A percentile compares a stretch with the other conserved stretches of the same genome.
Evolutionary conservation across 139 green algal species (phyloP).

Genomic region (Coelastrella sp.): DNA sequence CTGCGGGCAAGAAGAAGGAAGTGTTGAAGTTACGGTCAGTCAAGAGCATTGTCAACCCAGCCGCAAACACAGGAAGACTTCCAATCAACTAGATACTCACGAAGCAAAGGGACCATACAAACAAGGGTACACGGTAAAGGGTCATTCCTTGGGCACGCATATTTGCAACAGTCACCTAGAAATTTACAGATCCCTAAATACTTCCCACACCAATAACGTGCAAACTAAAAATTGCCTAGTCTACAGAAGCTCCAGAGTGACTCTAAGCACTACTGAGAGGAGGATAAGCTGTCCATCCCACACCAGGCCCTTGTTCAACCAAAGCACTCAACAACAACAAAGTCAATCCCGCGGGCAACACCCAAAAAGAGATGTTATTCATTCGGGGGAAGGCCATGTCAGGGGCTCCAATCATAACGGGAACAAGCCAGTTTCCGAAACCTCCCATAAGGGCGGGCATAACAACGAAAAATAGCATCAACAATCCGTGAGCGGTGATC

Average conservation of each 20-base stretch:
- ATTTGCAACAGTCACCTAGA: slow-evolving; percentile 60
- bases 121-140: slow-evolving; percentile 9
- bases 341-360: slow-evolving; percentile 46
- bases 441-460: slow-evolving; percentile 62
- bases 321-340: slow-evolving; percentile 59
- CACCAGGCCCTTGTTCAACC: slow-evolving; percentile 54
- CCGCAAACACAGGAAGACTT: slow-evolving; percentile 42
- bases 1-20: slow-evolving; percentile 45
- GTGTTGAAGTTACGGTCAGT: slow-evolving; percentile 46
- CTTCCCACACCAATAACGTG: slow-evolving; percentile 68
- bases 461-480: slow-evolving; percentile 67
- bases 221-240: slow-evolving; percentile 81
- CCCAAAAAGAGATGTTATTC: slow-evolving; percentile 60
- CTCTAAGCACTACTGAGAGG: slow-evolving; percentile 9
- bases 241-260: slow-evolving; percentile 68
- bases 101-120: slow-evolving; percentile 8
- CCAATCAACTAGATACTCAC: slow-evolving; percentile 39
- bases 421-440: slow-evolving; percentile 65
- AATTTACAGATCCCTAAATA: slow-evolving; percentile 75
- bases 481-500: slow-evolving; percentile 62
- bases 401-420: slow-evolving; percentile 68
- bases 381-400: slow-evolving; percentile 76
- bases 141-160: slow-evolving; percentile 36
- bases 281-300: slow-evolving; percentile 51
- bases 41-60: slow-evolving; percentile 35